Evolutionary conservation across 2,329 filamentous ascomycete species (phyloP), one percentile per base, ranked within the genome.

Genomic region (Ampelomyces quisqualis): DNA sequence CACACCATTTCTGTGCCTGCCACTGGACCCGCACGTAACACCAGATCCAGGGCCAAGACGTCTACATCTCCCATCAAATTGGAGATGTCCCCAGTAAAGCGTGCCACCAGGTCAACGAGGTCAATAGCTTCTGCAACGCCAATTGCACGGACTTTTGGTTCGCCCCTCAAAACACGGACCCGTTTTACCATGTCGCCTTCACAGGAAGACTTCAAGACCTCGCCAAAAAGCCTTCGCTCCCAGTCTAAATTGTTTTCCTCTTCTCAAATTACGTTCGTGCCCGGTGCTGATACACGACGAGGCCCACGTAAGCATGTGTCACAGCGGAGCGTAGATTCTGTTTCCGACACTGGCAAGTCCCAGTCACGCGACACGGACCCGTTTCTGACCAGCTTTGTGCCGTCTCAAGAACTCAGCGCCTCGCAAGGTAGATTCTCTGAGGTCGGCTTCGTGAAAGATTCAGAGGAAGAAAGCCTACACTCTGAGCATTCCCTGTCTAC

Each of bases 401-500:
- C 54, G 4, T 60, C 60, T 9, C 60, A 64, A 38, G 55, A 62
- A 13, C 45, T 58, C 5, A 46, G 49, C 11, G 43, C 37, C 7
- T 57, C 52, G 2, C 53, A 55, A 35, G 48, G 53, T 23, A 57
- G 46, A 33, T 61, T 49, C 38, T 46, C 57, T 7, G 49, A 62
- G 19, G 48, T 59, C 9, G 42, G 40, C 5, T 55, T 49, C 15
- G 47, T 65, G n/a, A 63, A 60, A 33, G 58, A 66, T 30, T 66
- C 63, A 2, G 62, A 62, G 33, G 61, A 67, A 24, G 55, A 50
- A 26, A 64, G 50, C 19, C 21, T 55, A n/a, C 52, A 48, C 15
- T 61, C 64, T n/a, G 58, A 60, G 39, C 40, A 49, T 7, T 62
- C 57, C 1, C 30, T 64, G 3, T 64, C 64, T 9, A 63, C 57